Evolutionary conservation across 768 basidiomycete species (phyloP).

Genomic region (Russula griseocarnosa): DNA sequence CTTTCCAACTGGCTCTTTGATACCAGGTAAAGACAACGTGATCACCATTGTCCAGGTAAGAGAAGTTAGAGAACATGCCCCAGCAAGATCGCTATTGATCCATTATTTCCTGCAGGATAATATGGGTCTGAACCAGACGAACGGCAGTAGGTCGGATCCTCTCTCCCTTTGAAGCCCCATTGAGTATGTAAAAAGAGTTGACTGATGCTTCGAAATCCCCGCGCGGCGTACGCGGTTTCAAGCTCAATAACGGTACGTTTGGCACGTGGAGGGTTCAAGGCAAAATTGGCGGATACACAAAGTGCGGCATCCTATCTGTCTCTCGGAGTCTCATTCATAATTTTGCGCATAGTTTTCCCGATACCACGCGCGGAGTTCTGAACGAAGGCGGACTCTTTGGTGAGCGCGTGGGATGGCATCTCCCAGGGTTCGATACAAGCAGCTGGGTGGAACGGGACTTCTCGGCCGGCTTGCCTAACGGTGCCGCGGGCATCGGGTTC

Average conservation of each 20-base stretch:
- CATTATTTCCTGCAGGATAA: conserved; percentile 50
- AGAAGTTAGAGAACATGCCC: conserved; percentile 36
- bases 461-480: conserved; percentile 52
- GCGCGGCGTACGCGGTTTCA: conserved; percentile 74
- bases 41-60: conserved; percentile 71
- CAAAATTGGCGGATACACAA: conserved; percentile 42
- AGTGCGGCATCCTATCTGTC: conserved; percentile 30
- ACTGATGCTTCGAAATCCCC: conserved; percentile 64
- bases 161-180: conserved; percentile 21
- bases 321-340: background rate
- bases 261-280: conserved; percentile 45
- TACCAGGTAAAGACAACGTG: conserved; percentile 58
- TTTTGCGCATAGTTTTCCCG: conserved; percentile 53
- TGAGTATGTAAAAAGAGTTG: conserved; percentile 32
- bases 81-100: background rate
- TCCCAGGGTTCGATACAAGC: conserved; percentile 57
- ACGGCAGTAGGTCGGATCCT: conserved; percentile 37
- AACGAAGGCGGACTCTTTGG: conserved; percentile 47
- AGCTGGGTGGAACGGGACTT: conserved; percentile 57
- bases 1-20: conserved; percentile 56
- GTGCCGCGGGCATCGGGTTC: conserved; percentile 70
- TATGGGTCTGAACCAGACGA: conserved; percentile 69
- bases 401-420: conserved; percentile 47
- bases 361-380: conserved; percentile 51
- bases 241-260: conserved; percentile 54